Evolutionary conservation across 2,329 filamentous ascomycete species (phyloP).

Genomic region (Cladorrhinum sp.): DNA sequence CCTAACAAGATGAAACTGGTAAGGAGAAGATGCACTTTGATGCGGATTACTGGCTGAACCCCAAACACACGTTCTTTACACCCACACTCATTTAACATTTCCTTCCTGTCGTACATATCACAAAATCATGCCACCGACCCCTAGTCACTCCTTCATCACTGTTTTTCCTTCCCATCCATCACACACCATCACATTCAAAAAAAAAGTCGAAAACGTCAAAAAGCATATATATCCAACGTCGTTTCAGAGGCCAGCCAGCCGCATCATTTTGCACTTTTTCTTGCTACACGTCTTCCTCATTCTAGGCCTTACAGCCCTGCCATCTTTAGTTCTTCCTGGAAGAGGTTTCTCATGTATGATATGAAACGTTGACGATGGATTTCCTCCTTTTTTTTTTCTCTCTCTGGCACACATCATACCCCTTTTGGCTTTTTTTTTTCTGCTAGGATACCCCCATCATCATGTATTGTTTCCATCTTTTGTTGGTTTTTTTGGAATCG

Average conservation of each 20-base stretch:
- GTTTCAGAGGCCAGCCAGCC: constrained; percentile 16
- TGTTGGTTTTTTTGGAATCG: too few relatives aligned
- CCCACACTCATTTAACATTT: constrained; percentile 25
- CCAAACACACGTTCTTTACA: constrained; percentile 9
- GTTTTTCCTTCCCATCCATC: constrained; percentile 26
- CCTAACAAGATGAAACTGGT: neutral
- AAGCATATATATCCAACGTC: neutral
- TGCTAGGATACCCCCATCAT: neutral
- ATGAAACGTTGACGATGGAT: neutral
- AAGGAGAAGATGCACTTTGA: neutral
- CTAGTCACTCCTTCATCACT: constrained; percentile 26
- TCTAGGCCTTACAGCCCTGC: neutral
- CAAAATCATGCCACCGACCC: constrained; percentile 9
- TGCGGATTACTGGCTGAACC: constrained; percentile 20
- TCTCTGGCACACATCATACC: neutral
- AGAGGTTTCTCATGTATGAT: neutral
- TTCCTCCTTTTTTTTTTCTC: neutral
- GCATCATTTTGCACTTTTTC: neutral
- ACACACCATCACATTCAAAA: neutral
- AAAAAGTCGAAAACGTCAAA: constrained; percentile 20
- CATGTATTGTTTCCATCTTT: neutral
- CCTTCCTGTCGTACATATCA: constrained; percentile 16
- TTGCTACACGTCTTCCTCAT: neutral
- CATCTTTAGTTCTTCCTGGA: neutral
- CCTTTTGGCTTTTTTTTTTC: neutral